phyloP scores from a whole-genome alignment of 306 rosid species.

The Ormosia emarginata region DNA sequence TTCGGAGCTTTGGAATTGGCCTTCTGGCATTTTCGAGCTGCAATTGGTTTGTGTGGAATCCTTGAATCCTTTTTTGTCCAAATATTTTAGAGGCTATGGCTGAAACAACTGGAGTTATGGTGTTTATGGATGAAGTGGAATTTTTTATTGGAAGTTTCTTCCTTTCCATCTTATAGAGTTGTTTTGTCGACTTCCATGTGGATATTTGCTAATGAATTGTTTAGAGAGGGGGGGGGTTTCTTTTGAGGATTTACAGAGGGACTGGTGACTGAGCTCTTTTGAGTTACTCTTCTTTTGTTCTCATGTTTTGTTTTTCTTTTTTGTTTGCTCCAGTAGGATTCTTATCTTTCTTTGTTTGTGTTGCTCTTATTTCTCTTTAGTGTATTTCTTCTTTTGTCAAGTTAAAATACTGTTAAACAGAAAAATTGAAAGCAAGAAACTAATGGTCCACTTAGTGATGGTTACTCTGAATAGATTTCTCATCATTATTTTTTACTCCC shows the following conservation, averaged over 20 bases:
- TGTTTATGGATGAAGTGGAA: neutral
- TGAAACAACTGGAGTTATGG: neutral
- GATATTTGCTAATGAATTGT: neutral
- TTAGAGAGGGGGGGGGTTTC: neutral
- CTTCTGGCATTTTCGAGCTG: neutral
- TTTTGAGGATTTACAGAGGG: neutral
- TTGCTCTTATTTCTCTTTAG: neutral
- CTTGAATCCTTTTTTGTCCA: neutral
- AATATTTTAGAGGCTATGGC: neutral
- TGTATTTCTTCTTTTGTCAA: neutral
- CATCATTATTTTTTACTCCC: neutral
- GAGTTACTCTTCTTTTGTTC: neutral
- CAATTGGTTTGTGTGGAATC: neutral
- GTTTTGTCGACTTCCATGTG: neutral
- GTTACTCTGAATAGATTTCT: slow-evolving; percentile 3
- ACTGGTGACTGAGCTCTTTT: neutral
- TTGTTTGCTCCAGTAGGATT: neutral
- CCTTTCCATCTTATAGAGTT: neutral
- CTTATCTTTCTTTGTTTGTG: slow-evolving; percentile 3
- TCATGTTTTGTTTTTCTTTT: neutral
- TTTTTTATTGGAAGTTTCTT: neutral
- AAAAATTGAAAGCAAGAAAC: neutral
- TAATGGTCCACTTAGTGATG: neutral
- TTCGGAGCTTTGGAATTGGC: slow-evolving; percentile 8
- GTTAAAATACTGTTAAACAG: neutral